A percentile compares a stretch with the other conserved stretches of the same genome.
phyloP scores from a whole-genome alignment of 768 basidiomycete genomes.

The Calocybe cyanea region DNA sequence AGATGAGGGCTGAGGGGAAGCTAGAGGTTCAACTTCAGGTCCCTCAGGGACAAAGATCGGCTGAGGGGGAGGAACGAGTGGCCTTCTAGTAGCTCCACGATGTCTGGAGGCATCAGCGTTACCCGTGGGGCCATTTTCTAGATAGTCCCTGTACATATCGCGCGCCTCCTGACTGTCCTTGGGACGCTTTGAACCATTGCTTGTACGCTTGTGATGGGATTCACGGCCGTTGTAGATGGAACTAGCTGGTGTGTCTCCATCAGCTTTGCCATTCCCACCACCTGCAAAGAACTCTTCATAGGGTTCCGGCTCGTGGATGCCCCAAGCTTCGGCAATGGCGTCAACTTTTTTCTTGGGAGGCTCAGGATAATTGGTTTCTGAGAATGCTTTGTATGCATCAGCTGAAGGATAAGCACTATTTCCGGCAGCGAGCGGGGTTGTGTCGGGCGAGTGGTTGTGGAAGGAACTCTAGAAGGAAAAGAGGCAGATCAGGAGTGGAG shows the following conservation, averaged over 20 bases:
- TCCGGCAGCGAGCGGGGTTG: constrained; percentile 31
- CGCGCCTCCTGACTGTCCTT: constrained; percentile 51
- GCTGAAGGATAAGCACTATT: constrained; percentile 54
- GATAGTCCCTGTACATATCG: constrained; percentile 41
- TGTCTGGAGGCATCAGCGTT: constrained; percentile 22
- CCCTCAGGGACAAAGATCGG: constrained; percentile 68
- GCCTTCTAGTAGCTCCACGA: constrained; percentile 42
- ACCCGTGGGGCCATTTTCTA: constrained; percentile 31
- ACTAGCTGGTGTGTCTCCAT: constrained; percentile 58
- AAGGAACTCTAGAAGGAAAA: constrained; percentile 16
- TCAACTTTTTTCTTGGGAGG: constrained; percentile 83
- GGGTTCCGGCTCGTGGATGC: constrained; percentile 88
- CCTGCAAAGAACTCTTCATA: constrained; percentile 89
- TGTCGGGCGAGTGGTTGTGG: constrained; percentile 27
- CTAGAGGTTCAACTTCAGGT: constrained; percentile 31
- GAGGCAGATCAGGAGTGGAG: constrained; percentile 12
- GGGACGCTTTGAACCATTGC: constrained; percentile 26
- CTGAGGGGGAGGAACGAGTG: constrained; percentile 71
- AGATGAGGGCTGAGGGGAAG: constrained; percentile 37
- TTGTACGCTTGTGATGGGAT: constrained; percentile 30
- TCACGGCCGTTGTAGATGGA: constrained; percentile 70
- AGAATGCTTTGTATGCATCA: constrained; percentile 41
- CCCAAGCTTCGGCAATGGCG: constrained; percentile 90
- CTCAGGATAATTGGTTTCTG: constrained; percentile 45
- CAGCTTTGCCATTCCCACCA: constrained; percentile 48